Percentiles rank a stretch among this genome's conserved stretches.
phyloP scores from a whole-genome alignment of 1,284 basidiomycete species.

The Sporisorium scitamineum region DNA sequence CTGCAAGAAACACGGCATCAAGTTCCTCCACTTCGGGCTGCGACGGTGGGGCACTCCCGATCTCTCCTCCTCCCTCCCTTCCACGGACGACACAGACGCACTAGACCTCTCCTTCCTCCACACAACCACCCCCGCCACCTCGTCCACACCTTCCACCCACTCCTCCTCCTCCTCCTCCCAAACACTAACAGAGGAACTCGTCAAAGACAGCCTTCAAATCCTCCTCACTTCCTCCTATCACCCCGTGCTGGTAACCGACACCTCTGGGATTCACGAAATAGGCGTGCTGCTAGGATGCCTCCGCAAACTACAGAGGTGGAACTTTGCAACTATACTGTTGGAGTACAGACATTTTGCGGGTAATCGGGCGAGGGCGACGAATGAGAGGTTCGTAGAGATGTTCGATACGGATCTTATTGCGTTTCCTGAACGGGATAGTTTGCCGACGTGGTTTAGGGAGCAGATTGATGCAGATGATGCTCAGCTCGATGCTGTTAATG shows the following conservation, averaged over 20 bases:
- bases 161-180: conserved; percentile 29
- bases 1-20: conserved; percentile 44
- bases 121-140: conserved; percentile 16
- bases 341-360: conserved; percentile 67
- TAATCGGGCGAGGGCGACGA: conserved; percentile 53
- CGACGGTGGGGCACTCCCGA: conserved; percentile 20
- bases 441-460: conserved; percentile 61
- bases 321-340: conserved; percentile 64
- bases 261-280: conserved; percentile 64
- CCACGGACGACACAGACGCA: background rate
- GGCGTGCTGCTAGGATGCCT: conserved; percentile 64
- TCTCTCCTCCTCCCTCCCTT: background rate
- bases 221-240: conserved; percentile 53
- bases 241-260: conserved; percentile 63
- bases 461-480: conserved; percentile 46
- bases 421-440: conserved; percentile 41
- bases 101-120: conserved; percentile 27
- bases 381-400: conserved; percentile 68
- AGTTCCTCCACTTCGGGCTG: conserved; percentile 58
- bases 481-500: conserved; percentile 35
- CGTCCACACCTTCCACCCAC: conserved; percentile 11
- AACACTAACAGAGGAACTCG: conserved; percentile 50
- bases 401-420: conserved; percentile 66
- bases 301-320: conserved; percentile 64
- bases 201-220: conserved; percentile 62